phyloP scores from a whole-genome alignment of 1,284 basidiomycete genomes.

The Ceratobasidium sp. region DNA sequence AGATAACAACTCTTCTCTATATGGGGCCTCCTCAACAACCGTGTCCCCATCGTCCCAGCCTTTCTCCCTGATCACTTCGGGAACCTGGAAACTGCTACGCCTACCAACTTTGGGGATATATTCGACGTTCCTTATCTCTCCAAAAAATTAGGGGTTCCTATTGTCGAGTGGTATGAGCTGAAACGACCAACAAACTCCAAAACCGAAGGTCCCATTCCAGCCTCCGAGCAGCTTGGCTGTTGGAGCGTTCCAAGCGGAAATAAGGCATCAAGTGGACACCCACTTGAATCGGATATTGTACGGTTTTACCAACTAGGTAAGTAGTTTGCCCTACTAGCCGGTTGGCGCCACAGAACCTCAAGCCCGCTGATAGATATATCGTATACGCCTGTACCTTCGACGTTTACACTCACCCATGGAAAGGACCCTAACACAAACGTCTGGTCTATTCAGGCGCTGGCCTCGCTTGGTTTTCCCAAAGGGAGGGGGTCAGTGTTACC shows the following conservation, averaged over 20 bases:
- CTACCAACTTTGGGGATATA: slow-evolving; percentile 15
- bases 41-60: slow-evolving; percentile 66
- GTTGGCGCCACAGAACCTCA: not conserved
- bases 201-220: not conserved
- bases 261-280: not conserved
- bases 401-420: slow-evolving; percentile 23
- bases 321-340: not conserved
- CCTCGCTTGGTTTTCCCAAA: slow-evolving; percentile 8
- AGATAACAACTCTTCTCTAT: slow-evolving; percentile 57
- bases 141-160: slow-evolving; percentile 3
- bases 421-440: not conserved
- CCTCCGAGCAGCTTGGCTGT: slow-evolving; percentile 11
- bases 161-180: slow-evolving; percentile 33
- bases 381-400: slow-evolving; percentile 12
- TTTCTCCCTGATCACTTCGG: slow-evolving; percentile 72
- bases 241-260: slow-evolving; percentile 10
- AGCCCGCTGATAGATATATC: slow-evolving; percentile 8
- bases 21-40: slow-evolving; percentile 63
- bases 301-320: not conserved
- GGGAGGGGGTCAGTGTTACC: not conserved
- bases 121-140: slow-evolving; percentile 34
- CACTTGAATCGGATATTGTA: not conserved
- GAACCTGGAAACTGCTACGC: not conserved
- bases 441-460: slow-evolving; percentile 18
- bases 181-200: not conserved